Conservation (phyloP, 2,329 filamentous ascomycete genomes). For the Penicillium palitans region DNA sequence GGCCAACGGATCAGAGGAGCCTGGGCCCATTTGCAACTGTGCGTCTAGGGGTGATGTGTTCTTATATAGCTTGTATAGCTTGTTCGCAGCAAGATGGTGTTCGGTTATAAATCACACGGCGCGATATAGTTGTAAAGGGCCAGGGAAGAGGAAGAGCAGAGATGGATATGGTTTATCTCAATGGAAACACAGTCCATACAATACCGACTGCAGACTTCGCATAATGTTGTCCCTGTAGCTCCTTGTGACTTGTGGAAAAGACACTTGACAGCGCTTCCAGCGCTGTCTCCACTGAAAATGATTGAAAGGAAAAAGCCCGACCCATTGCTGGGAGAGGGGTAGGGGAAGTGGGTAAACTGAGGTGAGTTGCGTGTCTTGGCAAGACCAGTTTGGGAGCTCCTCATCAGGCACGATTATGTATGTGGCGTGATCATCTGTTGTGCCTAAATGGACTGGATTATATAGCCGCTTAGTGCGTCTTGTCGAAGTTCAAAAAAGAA, state of each 20-base stretch:
- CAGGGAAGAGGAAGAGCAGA: not conserved
- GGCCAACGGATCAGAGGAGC: slow-evolving; percentile 5
- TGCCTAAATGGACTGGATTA: not conserved
- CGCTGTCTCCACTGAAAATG: slow-evolving; percentile 2
- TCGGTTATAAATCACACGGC: not conserved
- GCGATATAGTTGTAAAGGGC: not conserved
- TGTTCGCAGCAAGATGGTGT: not conserved
- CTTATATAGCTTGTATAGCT: not conserved
- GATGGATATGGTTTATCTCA: slow-evolving; percentile 7
- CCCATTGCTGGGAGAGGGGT: slow-evolving; percentile 4
- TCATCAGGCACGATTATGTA: not conserved
- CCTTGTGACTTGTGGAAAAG: not conserved
- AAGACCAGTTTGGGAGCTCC: not conserved
- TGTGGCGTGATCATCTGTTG: not conserved
- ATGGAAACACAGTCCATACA: slow-evolving; percentile 5
- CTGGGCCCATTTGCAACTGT: slow-evolving; percentile 20
- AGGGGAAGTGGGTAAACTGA: slow-evolving; percentile 17
- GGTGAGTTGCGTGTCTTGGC: slow-evolving; percentile 21
- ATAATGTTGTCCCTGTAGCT: slow-evolving; percentile 1
- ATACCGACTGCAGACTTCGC: not conserved
- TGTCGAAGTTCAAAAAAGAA: not conserved
- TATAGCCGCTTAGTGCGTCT: not conserved
- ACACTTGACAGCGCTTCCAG: not conserved
- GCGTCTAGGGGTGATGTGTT: not conserved
- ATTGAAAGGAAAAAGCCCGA: not conserved